phyloP scores from a whole-genome alignment of 306 rosid genomes.

The Carpinus viminea region DNA sequence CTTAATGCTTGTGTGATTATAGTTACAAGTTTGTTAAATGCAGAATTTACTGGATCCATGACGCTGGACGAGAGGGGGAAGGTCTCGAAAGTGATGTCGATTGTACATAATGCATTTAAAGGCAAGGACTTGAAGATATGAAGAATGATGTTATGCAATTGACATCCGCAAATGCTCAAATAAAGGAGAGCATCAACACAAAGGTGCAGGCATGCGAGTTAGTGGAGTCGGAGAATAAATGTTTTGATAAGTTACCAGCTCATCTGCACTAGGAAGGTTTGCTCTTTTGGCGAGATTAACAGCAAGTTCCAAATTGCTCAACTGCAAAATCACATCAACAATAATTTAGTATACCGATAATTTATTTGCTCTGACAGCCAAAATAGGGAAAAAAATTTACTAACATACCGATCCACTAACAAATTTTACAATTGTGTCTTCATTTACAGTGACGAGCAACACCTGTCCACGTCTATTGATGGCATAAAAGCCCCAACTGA shows the following conservation, averaged over 20 bases:
- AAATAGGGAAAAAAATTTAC: conserved; percentile 5
- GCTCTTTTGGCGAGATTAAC: conserved; percentile 85
- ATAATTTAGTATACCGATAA: conserved; percentile 8
- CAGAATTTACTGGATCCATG: too few species aligned
- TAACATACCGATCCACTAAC: conserved; percentile 76
- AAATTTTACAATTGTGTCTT: conserved; percentile 69
- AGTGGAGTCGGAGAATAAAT: too few species aligned
- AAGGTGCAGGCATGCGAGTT: too few species aligned
- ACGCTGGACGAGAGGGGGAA: too few species aligned
- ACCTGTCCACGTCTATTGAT: conserved; percentile 84
- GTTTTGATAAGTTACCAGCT: conserved; percentile 65
- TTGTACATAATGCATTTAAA: too few species aligned
- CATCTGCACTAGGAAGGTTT: conserved; percentile 89
- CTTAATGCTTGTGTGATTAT: too few species aligned
- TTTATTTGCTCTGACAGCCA: conserved; percentile 22
- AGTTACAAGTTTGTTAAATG: too few species aligned
- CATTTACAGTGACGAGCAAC: conserved; percentile 77
- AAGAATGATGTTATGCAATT: too few species aligned
- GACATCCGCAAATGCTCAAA: too few species aligned
- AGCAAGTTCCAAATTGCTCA: conserved; percentile 83
- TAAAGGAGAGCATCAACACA: too few species aligned
- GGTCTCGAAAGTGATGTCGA: too few species aligned
- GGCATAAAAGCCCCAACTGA: conserved; percentile 68
- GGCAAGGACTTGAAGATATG: too few species aligned
- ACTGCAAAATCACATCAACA: conserved; percentile 44